Percentiles rank a stretch among this genome's conserved stretches.
These are phyloP conservation scores for Lentinula novae-zelandiae DNA, from an alignment of 1,284 basidiomycete genomes.

Conservation along the genomic window DNA sequence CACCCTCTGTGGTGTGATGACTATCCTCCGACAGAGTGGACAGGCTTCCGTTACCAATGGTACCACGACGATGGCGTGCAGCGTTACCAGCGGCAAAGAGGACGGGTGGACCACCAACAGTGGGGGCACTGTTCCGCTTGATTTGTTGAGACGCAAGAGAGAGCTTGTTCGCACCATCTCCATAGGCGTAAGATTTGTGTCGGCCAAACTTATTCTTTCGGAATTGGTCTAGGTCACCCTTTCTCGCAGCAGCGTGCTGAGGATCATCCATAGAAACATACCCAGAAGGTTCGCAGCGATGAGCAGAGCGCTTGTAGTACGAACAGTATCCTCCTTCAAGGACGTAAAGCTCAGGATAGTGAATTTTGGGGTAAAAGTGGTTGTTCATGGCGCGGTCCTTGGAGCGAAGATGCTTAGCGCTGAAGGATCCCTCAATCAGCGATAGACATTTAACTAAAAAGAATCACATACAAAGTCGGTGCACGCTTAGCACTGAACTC, in stretches of 20 bases:
- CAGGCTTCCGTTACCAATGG: constrained; percentile 29
- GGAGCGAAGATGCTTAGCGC: constrained; percentile 89
- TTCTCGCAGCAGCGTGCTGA: constrained; percentile 70
- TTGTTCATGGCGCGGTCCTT: constrained; percentile 88
- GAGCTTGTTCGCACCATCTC: constrained; percentile 47
- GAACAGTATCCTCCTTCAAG: constrained; percentile 93
- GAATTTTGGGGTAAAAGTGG: constrained; percentile 86
- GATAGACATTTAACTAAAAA: background rate
- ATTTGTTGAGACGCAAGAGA: constrained; percentile 35
- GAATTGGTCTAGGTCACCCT: constrained; percentile 88
- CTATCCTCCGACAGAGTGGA: constrained; percentile 65
- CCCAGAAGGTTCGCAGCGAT: constrained; percentile 74
- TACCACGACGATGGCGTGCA: constrained; percentile 53
- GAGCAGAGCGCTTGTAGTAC: constrained; percentile 71
- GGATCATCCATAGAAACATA: constrained; percentile 98
- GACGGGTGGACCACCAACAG: constrained; percentile 36
- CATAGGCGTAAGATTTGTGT: constrained; percentile 87
- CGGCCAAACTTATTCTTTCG: constrained; percentile 83
- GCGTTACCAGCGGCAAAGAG: constrained; percentile 67
- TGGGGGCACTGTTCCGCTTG: constrained; percentile 63
- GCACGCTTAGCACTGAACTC: constrained; percentile 96
- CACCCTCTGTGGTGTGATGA: constrained; percentile 48
- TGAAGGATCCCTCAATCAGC: constrained; percentile 28
- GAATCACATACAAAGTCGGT: constrained; percentile 78
- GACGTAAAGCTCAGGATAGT: constrained; percentile 97